Conservation (phyloP, 108 stramenopile genomes). For the Cyclostephanos tholiformis region DNA sequence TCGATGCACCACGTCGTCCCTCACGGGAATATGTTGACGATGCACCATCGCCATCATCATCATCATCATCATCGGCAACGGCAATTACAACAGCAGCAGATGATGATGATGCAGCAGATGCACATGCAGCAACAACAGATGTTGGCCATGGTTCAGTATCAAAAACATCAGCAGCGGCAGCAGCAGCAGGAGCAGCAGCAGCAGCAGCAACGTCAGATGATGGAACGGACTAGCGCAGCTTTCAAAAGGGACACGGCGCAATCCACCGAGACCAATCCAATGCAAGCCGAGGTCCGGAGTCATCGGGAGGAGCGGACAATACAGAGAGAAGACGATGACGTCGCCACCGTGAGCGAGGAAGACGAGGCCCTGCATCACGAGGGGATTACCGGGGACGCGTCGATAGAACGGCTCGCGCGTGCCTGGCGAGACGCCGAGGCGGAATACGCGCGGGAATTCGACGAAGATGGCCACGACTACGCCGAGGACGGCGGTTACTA, state of each 20-base stretch:
- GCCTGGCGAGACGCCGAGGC: constrained; percentile 84
- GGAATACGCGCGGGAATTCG: constrained; percentile 60
- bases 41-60: neutral
- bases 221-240: constrained; percentile 21
- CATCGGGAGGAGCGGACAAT: constrained; percentile 5
- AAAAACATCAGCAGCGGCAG: constrained; percentile 26
- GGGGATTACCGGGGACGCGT: constrained; percentile 50
- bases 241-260: constrained; percentile 38
- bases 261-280: constrained; percentile 15
- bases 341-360: constrained; percentile 22
- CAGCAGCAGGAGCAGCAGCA: constrained; percentile 23
- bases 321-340: constrained; percentile 18
- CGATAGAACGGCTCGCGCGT: constrained; percentile 73
- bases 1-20: neutral
- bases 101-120: constrained; percentile 59
- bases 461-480: constrained; percentile 20
- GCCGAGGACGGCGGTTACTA: neutral
- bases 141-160: constrained; percentile 49
- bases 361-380: constrained; percentile 29
- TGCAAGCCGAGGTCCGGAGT: constrained; percentile 7
- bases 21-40: neutral
- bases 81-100: constrained; percentile 42
- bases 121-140: constrained; percentile 65
- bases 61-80: constrained; percentile 53
- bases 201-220: constrained; percentile 18